phyloP scores from a whole-genome alignment of 257 asterid species.

The Cynanchum wilfordii region DNA sequence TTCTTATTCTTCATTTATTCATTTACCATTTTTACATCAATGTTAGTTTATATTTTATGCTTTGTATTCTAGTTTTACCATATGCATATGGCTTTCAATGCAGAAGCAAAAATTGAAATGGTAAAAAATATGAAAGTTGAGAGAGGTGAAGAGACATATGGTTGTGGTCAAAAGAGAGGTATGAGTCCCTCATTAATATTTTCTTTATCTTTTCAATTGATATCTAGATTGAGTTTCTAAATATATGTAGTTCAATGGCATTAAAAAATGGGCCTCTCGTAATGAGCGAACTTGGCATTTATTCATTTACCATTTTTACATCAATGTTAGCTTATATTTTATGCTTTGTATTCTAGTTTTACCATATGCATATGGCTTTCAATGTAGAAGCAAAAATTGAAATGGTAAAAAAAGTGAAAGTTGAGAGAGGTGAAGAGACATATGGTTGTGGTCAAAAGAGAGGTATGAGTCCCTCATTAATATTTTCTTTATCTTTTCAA shows the following conservation, averaged over 20 bases:
- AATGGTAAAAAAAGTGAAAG: no score
- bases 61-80: background rate
- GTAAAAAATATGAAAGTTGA: no score
- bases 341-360: background rate
- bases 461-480: slow-evolving; percentile 10
- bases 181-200: background rate
- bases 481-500: background rate
- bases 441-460: slow-evolving; percentile 12
- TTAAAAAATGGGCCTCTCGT: background rate
- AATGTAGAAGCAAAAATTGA: no score
- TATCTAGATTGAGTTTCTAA: slow-evolving; percentile 4
- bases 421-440: no score
- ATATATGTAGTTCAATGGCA: background rate
- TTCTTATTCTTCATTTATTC: background rate
- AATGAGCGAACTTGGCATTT: background rate
- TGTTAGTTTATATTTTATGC: background rate
- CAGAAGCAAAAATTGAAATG: no score
- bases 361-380: no score
- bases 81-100: no score
- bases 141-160: no score
- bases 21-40: background rate
- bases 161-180: slow-evolving; percentile 18
- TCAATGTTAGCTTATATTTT: background rate
- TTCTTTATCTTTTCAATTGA: background rate
- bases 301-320: background rate